phyloP scores from a whole-genome alignment of 2,329 filamentous ascomycete genomes.

The Xylaria arbuscula region DNA sequence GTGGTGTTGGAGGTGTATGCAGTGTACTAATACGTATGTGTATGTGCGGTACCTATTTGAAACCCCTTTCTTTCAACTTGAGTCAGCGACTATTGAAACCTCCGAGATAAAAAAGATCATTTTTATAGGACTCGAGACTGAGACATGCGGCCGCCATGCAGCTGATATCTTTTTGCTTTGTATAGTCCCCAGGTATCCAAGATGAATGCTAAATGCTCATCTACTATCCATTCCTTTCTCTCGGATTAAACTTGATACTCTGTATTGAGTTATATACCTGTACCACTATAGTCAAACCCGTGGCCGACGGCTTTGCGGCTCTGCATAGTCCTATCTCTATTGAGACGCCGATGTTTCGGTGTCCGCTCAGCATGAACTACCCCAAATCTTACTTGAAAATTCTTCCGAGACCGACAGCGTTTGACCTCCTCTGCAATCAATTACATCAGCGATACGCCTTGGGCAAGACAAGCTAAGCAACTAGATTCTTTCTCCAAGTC shows the following conservation, averaged over 20 bases:
- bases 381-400: slow-evolving; percentile 25
- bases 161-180: not conserved
- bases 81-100: slow-evolving; percentile 5
- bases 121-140: not conserved
- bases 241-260: not conserved
- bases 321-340: slow-evolving; percentile 23
- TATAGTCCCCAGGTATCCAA: too few relatives aligned
- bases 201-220: too few relatives aligned
- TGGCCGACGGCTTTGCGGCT: slow-evolving; percentile 23
- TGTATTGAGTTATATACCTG: not conserved
- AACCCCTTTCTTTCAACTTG: slow-evolving; percentile 8
- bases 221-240: too few relatives aligned
- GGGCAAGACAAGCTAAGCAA: not conserved
- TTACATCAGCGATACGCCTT: not conserved
- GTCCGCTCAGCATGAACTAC: slow-evolving; percentile 25
- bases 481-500: not conserved
- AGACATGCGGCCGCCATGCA: slow-evolving; percentile 17
- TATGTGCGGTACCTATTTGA: slow-evolving; percentile 15
- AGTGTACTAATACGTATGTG: not conserved
- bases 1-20: not conserved
- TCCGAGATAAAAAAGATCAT: not conserved
- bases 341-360: slow-evolving; percentile 21
- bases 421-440: slow-evolving; percentile 30
- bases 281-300: not conserved
- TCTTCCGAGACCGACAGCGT: slow-evolving; percentile 44